Evolutionary conservation across 495 filamentous ascomycete species (phyloP).

Genomic region (Penicillium ochrochloron): DNA sequence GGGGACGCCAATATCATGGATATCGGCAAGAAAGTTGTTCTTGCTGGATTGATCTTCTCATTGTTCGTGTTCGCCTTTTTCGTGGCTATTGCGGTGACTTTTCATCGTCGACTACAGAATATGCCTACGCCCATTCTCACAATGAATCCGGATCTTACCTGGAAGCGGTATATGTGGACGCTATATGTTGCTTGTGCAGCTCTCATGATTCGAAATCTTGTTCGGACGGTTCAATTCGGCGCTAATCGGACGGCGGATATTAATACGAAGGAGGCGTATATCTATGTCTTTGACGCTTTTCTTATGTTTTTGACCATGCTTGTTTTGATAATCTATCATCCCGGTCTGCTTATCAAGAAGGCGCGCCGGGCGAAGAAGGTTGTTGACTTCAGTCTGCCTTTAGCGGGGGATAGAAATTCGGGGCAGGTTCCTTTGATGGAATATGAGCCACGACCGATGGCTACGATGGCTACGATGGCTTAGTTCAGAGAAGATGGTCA

Average conservation of each 20-base stretch:
- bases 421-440: conserved; percentile 27
- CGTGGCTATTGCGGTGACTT: conserved; percentile 28
- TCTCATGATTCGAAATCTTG: conserved; percentile 47
- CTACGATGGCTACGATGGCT: not conserved
- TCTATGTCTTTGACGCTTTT: conserved; percentile 47
- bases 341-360: conserved; percentile 38
- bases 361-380: conserved; percentile 21
- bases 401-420: conserved; percentile 9
- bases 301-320: conserved; percentile 37
- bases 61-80: conserved; percentile 40
- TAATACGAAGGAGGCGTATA: conserved; percentile 40
- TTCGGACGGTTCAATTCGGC: conserved; percentile 50
- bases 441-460: conserved; percentile 10
- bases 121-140: conserved; percentile 18
- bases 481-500: not conserved
- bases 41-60: conserved; percentile 40
- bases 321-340: conserved; percentile 38
- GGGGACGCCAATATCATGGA: conserved; percentile 35
- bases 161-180: conserved; percentile 41
- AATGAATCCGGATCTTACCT: conserved; percentile 24
- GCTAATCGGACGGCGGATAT: conserved; percentile 25
- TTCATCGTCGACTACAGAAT: conserved; percentile 29
- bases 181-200: conserved; percentile 44
- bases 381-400: conserved; percentile 11
- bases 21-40: conserved; percentile 40